Base-by-base conservation (phyloP, 306 rosid genomes). In the Acmispon strigosus region DNA sequence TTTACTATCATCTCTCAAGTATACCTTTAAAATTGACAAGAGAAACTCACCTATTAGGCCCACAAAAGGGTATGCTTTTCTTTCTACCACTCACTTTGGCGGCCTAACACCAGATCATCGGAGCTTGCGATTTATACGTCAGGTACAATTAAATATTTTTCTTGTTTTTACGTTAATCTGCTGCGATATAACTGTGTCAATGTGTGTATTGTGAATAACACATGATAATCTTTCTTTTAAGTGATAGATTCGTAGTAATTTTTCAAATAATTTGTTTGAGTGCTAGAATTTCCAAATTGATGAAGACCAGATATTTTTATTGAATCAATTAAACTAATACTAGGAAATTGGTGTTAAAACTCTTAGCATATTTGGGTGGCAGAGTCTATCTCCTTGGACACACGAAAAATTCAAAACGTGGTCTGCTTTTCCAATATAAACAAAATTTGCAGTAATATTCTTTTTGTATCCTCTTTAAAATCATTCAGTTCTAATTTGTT, bases 41-140 rank as follows among this genome's bases (percentile, higher is more conserved):
- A 95, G 99, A 84, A 86, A 91, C 86, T 95, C 99, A 58, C 48
- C 82, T 19, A 63, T 83, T 69, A 85, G 97, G 76, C 97, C 99
- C 16, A 89, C 91, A 39, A 75, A 66, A 67, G 99, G 99, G 56
- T 88, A 87, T 84, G 90, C 99, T 71, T 91, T 92, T 81, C 91
- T 94, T 79, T 87, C 94, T 66, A 73, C 87, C 60, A 91, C 90
- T 85, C 95, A 91, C 75, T 39, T 91, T 70, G 99, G 97, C 70
- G 99, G 99, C 84, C 89, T 95, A 63, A 73, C 91, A 66, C 99
- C 97, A 64, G 96, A 95, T 85, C 74, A 42, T 37, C 88, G 91
- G 68, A 86, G 99, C 81, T 81, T 86, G 77, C 86, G 88, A 39
- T 95, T 91, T 78, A 62, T 95, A 59, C 96, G 97, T 39, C 99